phyloP scores from a whole-genome alignment of 306 rosid species.

The Corylus avellana region DNA sequence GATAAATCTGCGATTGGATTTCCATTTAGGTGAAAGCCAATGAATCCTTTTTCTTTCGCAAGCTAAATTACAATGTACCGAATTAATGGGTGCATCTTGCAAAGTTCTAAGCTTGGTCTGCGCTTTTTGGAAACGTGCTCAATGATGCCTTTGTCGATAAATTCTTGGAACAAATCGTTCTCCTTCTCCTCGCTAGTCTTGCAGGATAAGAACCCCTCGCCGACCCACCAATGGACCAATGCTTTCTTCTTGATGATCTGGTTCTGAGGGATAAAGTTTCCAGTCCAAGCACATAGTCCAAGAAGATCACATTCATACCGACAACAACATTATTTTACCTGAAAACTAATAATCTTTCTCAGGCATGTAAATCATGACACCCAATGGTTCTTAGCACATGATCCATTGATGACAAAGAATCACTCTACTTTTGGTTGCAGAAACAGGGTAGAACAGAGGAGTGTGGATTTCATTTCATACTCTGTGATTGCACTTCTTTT shows the following conservation, averaged over 20 bases:
- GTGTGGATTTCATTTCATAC: too few relatives aligned
- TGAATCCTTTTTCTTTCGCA: background rate
- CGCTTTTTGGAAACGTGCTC: slow-evolving; percentile 5
- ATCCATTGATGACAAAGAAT: too few relatives aligned
- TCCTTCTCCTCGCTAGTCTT: background rate
- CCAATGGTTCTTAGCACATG: too few relatives aligned
- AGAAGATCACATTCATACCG: too few relatives aligned
- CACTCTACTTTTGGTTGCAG: too few relatives aligned
- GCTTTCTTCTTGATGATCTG: slow-evolving; percentile 27
- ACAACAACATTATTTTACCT: too few relatives aligned
- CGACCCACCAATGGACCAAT: slow-evolving; percentile 31
- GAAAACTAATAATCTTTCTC: too few relatives aligned
- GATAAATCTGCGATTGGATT: slow-evolving; percentile 4
- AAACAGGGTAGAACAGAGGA: too few relatives aligned
- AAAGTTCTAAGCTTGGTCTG: slow-evolving; percentile 17
- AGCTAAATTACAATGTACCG: background rate
- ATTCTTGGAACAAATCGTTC: background rate
- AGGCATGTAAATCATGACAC: too few relatives aligned
- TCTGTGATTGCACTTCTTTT: too few relatives aligned
- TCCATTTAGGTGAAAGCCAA: background rate
- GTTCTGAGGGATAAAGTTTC: slow-evolving; percentile 5
- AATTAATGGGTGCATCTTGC: background rate
- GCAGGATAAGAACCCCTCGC: slow-evolving; percentile 17
- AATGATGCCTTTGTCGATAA: background rate
- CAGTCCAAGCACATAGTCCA: too few relatives aligned